A percentile compares a stretch with the other conserved stretches of the same genome.
Evolutionary conservation across 2,329 filamentous ascomycete genomes (phyloP).

Genomic region (Fusarium pilosicola): DNA sequence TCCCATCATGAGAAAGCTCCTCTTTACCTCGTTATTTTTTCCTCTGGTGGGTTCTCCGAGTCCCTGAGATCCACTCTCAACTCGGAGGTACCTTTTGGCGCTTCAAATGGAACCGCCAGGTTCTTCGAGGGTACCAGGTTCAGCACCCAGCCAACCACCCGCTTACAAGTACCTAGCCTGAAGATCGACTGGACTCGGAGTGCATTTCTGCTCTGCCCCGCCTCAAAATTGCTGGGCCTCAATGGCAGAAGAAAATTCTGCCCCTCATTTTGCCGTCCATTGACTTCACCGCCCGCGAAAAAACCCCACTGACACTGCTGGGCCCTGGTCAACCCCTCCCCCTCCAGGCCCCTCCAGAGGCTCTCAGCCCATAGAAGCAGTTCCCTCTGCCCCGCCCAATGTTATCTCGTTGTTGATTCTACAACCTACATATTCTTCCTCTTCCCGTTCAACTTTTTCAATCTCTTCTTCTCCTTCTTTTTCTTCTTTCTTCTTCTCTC

Average conservation of each 20-base stretch:
- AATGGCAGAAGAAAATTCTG: constrained; percentile 43
- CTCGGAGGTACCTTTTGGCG: constrained; percentile 23
- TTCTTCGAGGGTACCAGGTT: constrained; percentile 6
- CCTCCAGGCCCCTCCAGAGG: constrained; percentile 26
- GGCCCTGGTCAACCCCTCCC: constrained; percentile 30
- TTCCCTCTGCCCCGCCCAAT: constrained; percentile 38
- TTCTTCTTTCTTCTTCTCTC: constrained; percentile 31
- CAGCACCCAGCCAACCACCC: constrained; percentile 14
- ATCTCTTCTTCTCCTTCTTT: constrained; percentile 33
- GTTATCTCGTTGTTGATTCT: constrained; percentile 35
- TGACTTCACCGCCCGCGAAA: constrained; percentile 40
- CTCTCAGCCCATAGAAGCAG: constrained; percentile 16
- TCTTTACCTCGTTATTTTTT: constrained; percentile 14
- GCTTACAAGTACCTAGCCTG: constrained; percentile 22
- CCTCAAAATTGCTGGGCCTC: constrained; percentile 26
- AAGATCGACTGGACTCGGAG: constrained; percentile 9
- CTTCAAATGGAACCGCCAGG: not conserved
- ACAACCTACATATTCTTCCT: constrained; percentile 23
- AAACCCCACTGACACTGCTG: constrained; percentile 12
- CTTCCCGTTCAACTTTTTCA: constrained; percentile 23
- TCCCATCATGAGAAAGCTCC: constrained; percentile 31
- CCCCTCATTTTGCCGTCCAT: constrained; percentile 43
- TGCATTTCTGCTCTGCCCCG: constrained; percentile 23
- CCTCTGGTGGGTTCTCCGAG: constrained; percentile 25
- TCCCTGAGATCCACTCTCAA: constrained; percentile 31